Evolutionary conservation across 768 basidiomycete genomes (phyloP).

Genomic region (Lactarius akahatsu): DNA sequence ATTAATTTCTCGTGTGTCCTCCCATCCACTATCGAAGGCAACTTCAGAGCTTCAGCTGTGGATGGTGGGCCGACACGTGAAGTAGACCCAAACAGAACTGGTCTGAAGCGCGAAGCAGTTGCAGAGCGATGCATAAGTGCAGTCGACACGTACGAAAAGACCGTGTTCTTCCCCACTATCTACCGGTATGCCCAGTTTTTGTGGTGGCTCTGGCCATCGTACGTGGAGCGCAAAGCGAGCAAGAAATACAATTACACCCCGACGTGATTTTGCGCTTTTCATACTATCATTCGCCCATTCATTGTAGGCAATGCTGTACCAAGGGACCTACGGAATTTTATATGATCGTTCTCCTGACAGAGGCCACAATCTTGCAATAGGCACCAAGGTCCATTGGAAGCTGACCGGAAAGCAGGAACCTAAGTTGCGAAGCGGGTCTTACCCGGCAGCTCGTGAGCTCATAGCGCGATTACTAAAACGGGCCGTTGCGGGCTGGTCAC

Average conservation of each 20-base stretch:
- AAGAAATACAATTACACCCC: conserved; percentile 60
- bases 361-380: not conserved
- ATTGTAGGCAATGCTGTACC: not conserved
- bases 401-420: not conserved
- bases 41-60: conserved; percentile 78
- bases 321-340: not conserved
- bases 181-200: conserved; percentile 52
- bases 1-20: conserved; percentile 62
- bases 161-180: conserved; percentile 55
- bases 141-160: conserved; percentile 55
- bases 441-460: not conserved
- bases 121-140: conserved; percentile 59
- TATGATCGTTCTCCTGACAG: not conserved
- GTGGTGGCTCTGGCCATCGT: conserved; percentile 63
- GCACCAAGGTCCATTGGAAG: not conserved
- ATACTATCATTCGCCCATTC: not conserved
- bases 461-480: not conserved
- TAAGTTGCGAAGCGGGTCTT: not conserved
- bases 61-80: conserved; percentile 50
- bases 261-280: not conserved
- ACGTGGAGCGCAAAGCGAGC: conserved; percentile 57
- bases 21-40: conserved; percentile 71
- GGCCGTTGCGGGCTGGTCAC: not conserved
- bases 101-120: conserved; percentile 59
- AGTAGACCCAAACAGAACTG: conserved; percentile 53